Evolutionary conservation across 345 rosid genomes (phyloP), one percentile per base, ranked within the genome.

Genomic region (Reutealis trisperma): DNA sequence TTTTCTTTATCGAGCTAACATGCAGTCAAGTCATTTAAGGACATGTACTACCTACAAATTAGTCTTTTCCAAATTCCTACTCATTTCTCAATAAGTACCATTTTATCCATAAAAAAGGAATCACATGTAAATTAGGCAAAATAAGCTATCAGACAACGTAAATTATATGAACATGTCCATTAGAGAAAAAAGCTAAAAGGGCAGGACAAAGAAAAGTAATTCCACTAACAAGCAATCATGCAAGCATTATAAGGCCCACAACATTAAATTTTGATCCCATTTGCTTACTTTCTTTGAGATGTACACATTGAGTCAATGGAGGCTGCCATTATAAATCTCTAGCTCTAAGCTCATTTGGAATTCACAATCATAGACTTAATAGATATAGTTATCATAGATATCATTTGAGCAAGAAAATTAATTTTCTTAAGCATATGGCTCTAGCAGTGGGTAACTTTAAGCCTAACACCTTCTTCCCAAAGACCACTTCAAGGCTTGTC

Each of bases 211-310:
- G 72, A 69, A 47, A 70, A 54, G 72, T 24, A 70, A 51, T 68
- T 68, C 72, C 72, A 68, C 72, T 49, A 12, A 21, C 22, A 49
- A 5, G 57, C 73, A 69, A 69, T 69, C 45, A 69, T 49, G 60
- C 25, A 49, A 27, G 42, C 72, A 25, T 2, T 49, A 9, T 2
- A 13, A 16, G 21, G 44, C 58, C 58, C 57, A 45, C 57, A 5
- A 6, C n/a, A n/a, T 62, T 37, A 62, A n/a, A n/a, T 37, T 27
- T 12, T 15, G 22, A 16, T 2, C 6, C 45, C 45, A 1, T 34
- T 32, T 32, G 25, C 69, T 41, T 7, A 34, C 37, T 41, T 1
- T 27, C 34, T 11, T 13, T 61, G 19, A 61, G 2, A 8, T 54
- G n/a, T 14, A 14, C 52, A 52, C 14, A 16, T 54, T 54, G 30